Evolutionary conservation across 495 filamentous ascomycete species (phyloP), one percentile per base, ranked within the genome.

Genomic region (Talaromyces thailandensis): DNA sequence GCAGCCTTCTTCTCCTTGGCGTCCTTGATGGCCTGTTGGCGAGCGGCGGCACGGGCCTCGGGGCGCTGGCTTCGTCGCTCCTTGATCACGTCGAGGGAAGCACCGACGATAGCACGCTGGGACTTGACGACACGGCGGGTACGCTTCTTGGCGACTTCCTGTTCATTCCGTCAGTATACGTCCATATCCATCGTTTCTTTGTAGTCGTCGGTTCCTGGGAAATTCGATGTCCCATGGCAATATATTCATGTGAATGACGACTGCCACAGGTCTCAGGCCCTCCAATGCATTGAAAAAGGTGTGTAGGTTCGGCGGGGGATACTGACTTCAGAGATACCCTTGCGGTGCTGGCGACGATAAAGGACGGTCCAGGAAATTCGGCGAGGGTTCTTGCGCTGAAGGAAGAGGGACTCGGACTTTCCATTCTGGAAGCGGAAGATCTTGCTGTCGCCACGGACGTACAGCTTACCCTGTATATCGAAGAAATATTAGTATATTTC

Each of bases 351-450:
- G 80, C 93, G 88, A 79, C 94, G 86, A 88, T 86, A 99, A 63
- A 99, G 90, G 69, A 92, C 88, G 63, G 94, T 99, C 94, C 94
- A 99, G 67, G 93, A 88, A 79, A 99, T 97, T 71, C 93, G 89
- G 77, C 94, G 92, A 73, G 94, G 94, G 87, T 99, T 99, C 89
- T 99, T 99, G 84, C 94, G 93, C 85, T 99, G 94, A 66, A 98
- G 92, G 87, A 98, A 98, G 68, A 99, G 89, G 66, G 91, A 96
- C 81, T 99, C 95, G 84, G 92, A 93, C 84, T 99, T 99, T 84
- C 94, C 93, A 80, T 95, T 98, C 80, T 95, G 91, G 89, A 99
- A 99, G 73, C 94, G 92, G 87, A 99, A 99, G 85, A 98, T 87
- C 85, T 97, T 99, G 92, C 91, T 96, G 86, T 99, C 94, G 74